Percentiles rank a stretch among this genome's conserved stretches.
Evolutionary conservation across 805 yeast species (phyloP).

Genomic region (Barnettozyma californica): DNA sequence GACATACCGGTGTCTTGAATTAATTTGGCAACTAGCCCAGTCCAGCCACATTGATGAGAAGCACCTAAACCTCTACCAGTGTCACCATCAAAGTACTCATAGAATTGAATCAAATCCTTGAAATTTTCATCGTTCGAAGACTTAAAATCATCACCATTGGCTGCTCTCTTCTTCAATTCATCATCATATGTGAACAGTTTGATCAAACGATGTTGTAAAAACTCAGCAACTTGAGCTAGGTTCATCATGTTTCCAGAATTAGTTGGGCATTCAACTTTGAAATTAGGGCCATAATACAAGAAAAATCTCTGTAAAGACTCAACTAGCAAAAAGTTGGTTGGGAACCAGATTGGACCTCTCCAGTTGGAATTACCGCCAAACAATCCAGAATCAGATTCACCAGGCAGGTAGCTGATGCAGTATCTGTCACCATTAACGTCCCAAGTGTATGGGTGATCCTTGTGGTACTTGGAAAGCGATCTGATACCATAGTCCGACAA

Average conservation of each 20-base stretch:
- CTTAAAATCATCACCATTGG: conserved; percentile 63
- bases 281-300: conserved; percentile 79
- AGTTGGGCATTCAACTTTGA: conserved; percentile 83
- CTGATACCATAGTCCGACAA: conserved; percentile 81
- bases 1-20: conserved; percentile 84
- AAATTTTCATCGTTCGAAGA: conserved; percentile 64
- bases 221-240: conserved; percentile 87
- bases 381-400: conserved; percentile 87
- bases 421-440: conserved; percentile 71
- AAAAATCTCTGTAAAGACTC: conserved; percentile 85
- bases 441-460: conserved; percentile 79
- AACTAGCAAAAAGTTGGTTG: conserved; percentile 78
- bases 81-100: conserved; percentile 90
- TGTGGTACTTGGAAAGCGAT: conserved; percentile 82
- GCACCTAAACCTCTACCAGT: conserved; percentile 93
- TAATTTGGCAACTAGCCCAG: conserved; percentile 86
- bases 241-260: conserved; percentile 74
- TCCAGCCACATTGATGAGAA: conserved; percentile 95
- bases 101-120: conserved; percentile 71
- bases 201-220: conserved; percentile 79
- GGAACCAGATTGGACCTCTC: conserved; percentile 98
- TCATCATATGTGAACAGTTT: conserved; percentile 68
- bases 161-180: conserved; percentile 61
- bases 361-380: conserved; percentile 96
- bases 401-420: conserved; percentile 71